Percentiles rank a stretch among this genome's conserved stretches.
Conservation (phyloP, 805 yeast species). For the Candida ipomoeae region DNA sequence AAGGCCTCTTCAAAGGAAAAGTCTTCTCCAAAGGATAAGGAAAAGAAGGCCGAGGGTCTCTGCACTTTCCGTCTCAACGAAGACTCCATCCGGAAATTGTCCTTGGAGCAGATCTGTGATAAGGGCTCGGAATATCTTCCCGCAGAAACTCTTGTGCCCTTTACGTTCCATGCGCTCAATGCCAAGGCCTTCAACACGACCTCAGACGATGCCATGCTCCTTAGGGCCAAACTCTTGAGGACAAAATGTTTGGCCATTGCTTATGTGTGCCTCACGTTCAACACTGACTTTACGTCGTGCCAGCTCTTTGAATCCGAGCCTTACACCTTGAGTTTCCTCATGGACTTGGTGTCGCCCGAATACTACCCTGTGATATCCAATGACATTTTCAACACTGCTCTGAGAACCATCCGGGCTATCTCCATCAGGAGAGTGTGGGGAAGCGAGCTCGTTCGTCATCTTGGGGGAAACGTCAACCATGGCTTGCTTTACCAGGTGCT, state of each 20-base stretch:
- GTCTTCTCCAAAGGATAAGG: constrained; percentile 9
- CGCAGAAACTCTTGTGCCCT: constrained; percentile 57
- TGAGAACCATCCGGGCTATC: constrained; percentile 65
- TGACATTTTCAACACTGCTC: constrained; percentile 55
- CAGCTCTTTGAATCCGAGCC: constrained; percentile 69
- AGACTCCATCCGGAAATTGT: constrained; percentile 50
- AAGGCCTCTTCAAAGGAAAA: constrained; percentile 10
- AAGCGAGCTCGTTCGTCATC: constrained; percentile 66
- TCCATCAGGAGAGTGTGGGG: constrained; percentile 67
- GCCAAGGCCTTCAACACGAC: constrained; percentile 70
- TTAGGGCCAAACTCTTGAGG: constrained; percentile 57
- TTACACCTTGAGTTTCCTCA: constrained; percentile 60
- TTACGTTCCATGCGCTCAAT: constrained; percentile 54
- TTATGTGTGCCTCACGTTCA: constrained; percentile 52
- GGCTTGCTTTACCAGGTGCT: constrained; percentile 74
- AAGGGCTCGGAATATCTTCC: constrained; percentile 58
- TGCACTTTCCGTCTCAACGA: constrained; percentile 49
- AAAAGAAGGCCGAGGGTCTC: constrained; percentile 41
- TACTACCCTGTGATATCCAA: constrained; percentile 42
- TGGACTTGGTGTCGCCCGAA: constrained; percentile 71
- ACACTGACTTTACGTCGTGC: constrained; percentile 57
- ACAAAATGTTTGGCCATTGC: constrained; percentile 67
- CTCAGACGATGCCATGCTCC: constrained; percentile 47
- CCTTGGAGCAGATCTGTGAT: constrained; percentile 61
- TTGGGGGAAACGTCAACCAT: constrained; percentile 85